Percentiles rank a stretch among this genome's conserved stretches.
Conservation (phyloP, 495 filamentous ascomycete species). For the Xylaria longipes region DNA sequence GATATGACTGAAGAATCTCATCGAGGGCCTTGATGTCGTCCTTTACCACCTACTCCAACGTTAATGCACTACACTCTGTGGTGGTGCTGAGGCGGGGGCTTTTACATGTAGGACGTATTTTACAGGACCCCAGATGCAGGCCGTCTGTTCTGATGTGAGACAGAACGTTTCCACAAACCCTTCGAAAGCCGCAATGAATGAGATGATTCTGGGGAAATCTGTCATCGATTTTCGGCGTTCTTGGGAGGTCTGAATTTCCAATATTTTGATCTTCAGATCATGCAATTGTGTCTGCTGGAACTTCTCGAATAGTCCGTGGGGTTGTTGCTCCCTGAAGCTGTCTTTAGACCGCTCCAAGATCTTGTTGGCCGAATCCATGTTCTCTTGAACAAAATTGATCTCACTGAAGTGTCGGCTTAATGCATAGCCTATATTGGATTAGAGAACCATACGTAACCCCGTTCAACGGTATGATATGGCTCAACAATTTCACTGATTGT, state of each 20-base stretch:
- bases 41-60: slow-evolving; percentile 38
- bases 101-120: slow-evolving; percentile 40
- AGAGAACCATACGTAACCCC: background rate
- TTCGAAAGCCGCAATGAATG: slow-evolving; percentile 51
- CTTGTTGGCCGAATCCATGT: background rate
- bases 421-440: background rate
- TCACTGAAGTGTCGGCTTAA: background rate
- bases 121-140: slow-evolving; percentile 51
- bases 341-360: background rate
- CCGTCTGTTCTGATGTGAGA: slow-evolving; percentile 40
- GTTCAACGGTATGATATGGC: background rate
- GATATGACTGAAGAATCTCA: slow-evolving; percentile 49
- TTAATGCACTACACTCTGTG: background rate
- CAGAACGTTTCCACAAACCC: slow-evolving; percentile 42
- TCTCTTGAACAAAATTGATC: background rate
- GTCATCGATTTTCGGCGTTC: slow-evolving; percentile 39
- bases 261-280: slow-evolving; percentile 41
- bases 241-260: slow-evolving; percentile 45
- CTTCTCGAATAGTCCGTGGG: slow-evolving; percentile 30
- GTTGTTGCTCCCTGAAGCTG: slow-evolving; percentile 39
- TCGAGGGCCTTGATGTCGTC: slow-evolving; percentile 46
- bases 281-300: slow-evolving; percentile 38
- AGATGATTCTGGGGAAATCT: slow-evolving; percentile 44
- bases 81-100: background rate
- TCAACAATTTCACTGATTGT: background rate